Evolutionary conservation across 2,329 filamentous ascomycete species (phyloP).

Genomic region (Myriangium duriaei): DNA sequence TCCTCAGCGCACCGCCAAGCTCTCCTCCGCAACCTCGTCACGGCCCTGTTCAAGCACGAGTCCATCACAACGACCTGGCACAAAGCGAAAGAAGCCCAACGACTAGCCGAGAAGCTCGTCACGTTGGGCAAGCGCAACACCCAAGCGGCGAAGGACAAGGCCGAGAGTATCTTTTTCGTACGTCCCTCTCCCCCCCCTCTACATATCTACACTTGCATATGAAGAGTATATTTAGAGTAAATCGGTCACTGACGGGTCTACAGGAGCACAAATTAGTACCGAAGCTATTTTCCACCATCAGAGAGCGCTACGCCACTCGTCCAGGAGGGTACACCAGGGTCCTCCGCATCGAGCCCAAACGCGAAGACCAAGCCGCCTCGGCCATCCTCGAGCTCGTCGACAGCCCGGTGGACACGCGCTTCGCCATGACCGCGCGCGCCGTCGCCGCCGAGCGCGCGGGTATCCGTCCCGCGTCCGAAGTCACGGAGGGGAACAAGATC

Average conservation of each 20-base stretch:
- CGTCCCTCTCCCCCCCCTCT: conserved; percentile 21
- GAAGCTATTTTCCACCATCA: conserved; percentile 77
- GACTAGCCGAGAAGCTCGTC: conserved; percentile 85
- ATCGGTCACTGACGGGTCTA: too few relatives aligned
- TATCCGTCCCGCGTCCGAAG: conserved; percentile 48
- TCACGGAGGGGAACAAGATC: conserved; percentile 64
- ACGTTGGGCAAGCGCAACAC: conserved; percentile 90
- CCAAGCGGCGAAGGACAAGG: conserved; percentile 60
- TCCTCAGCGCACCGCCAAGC: conserved; percentile 79
- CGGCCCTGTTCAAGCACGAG: conserved; percentile 85
- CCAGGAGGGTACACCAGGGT: conserved; percentile 93
- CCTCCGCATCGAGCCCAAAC: conserved; percentile 77
- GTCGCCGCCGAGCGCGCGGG: conserved; percentile 48
- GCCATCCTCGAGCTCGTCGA: conserved; percentile 94
- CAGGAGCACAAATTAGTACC: conserved; percentile 61
- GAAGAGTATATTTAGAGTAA: too few relatives aligned
- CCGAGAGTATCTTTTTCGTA: conserved; percentile 70
- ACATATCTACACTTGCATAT: background rate
- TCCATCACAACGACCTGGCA: conserved; percentile 88
- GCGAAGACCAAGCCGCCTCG: conserved; percentile 74
- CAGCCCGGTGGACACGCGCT: conserved; percentile 84
- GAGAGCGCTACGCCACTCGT: conserved; percentile 62
- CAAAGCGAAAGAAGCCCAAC: conserved; percentile 95
- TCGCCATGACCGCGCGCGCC: conserved; percentile 81
- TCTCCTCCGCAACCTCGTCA: conserved; percentile 88